Conservation (phyloP, 768 basidiomycete species). For the Saitozyma sp. region DNA sequence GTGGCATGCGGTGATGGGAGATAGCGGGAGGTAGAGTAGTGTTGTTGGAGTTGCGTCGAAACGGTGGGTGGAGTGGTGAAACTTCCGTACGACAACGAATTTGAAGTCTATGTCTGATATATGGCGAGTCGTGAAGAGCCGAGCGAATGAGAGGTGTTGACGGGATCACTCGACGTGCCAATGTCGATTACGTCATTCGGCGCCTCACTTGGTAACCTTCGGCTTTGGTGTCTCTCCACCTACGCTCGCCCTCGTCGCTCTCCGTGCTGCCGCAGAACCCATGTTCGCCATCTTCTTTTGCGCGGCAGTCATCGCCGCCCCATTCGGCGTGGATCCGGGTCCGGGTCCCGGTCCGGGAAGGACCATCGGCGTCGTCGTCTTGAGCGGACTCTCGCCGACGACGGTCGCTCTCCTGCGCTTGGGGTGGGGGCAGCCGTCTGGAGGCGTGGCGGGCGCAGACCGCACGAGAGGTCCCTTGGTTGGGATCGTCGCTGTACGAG, state of each 20-base stretch:
- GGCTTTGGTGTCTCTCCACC: conserved; percentile 9
- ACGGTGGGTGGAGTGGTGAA: too few species aligned
- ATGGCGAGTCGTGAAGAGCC: too few species aligned
- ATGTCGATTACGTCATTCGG: too few species aligned
- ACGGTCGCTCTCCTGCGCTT: conserved; percentile 42
- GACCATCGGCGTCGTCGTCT: not conserved
- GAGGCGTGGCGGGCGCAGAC: conserved; percentile 31
- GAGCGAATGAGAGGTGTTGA: too few species aligned
- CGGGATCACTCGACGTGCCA: too few species aligned
- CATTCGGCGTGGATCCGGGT: not conserved
- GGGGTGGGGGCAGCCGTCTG: conserved; percentile 38
- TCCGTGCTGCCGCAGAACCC: not conserved
- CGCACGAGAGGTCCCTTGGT: conserved; percentile 33
- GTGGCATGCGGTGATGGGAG: too few species aligned
- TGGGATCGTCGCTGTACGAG: conserved; percentile 1
- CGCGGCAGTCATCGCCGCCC: not conserved
- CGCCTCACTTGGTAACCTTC: not conserved
- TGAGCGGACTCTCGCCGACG: conserved; percentile 27
- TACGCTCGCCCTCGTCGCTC: conserved; percentile 10
- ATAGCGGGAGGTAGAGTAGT: too few species aligned
- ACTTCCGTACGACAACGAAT: too few species aligned
- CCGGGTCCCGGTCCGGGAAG: not conserved
- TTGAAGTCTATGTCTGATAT: too few species aligned
- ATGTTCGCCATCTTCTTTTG: not conserved
- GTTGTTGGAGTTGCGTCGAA: too few species aligned